phyloP scores from a whole-genome alignment of 1,284 basidiomycete species.

The Meira miltonrushii region DNA sequence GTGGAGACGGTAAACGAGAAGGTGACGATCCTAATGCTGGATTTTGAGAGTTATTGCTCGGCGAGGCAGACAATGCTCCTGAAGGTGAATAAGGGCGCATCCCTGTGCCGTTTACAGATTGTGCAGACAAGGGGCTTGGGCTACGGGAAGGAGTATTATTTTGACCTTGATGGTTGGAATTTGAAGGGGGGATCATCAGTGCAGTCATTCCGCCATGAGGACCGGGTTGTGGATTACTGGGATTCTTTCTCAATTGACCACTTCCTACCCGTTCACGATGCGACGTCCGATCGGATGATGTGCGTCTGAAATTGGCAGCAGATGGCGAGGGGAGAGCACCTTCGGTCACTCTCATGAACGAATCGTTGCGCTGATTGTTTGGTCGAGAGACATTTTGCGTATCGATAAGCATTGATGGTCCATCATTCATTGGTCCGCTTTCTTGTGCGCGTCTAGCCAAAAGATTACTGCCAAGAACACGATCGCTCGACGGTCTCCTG shows the following conservation, averaged over 20 bases:
- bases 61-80: not conserved
- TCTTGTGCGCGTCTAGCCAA: no score
- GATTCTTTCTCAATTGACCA: slow-evolving; percentile 40
- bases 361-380: no score
- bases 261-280: slow-evolving; percentile 32
- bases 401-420: no score
- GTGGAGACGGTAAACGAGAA: not conserved
- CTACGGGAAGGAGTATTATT: slow-evolving; percentile 11
- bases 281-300: slow-evolving; percentile 36
- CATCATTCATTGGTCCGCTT: no score
- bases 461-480: no score
- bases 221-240: slow-evolving; percentile 40
- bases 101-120: not conserved
- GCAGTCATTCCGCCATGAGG: slow-evolving; percentile 13
- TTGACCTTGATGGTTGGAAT: not conserved
- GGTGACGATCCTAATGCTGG: not conserved
- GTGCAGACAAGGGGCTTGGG: slow-evolving; percentile 15
- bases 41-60: not conserved
- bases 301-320: slow-evolving; percentile 25
- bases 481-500: no score
- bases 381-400: no score
- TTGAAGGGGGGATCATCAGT: not conserved
- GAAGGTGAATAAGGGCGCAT: no score
- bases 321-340: not conserved
- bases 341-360: no score